Base-by-base conservation (phyloP, 106 monocot species). In the Dioscorea alata region DNA sequence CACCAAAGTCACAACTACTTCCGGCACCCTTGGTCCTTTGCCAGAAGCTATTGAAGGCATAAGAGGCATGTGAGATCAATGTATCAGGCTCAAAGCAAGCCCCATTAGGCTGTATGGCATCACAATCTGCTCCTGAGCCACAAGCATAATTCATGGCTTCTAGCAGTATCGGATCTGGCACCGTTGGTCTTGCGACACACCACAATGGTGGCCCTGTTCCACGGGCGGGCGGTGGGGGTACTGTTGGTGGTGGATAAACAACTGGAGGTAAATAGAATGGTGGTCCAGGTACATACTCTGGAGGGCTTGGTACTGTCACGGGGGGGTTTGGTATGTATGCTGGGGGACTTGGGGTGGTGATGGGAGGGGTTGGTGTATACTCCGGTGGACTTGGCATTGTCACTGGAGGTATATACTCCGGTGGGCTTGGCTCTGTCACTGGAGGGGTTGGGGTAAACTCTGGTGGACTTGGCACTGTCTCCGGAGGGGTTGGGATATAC, bases 61-160 rank as follows among this genome's bases (percentile, higher is more conserved):
- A 86, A 10, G 90, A 90, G 17, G 90, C 86, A 65, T 90, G 90
- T 0, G 85, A 63, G 15, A 90, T 68, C 61, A 81, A 12, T 4
- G 83, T 86, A 33, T 90, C 76, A 10, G 90, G 90, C 68, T 83
- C 63, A 57, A 70, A 90, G 64, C 90, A 90, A 0, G 73, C 48
- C 13, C 90, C 90, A 19, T 64, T 72, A 17, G 80, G 90, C 53
- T 76, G 75, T 50, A 90, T 90, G 15, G 75, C 52, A n/a, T 86
- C 68, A 21, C 90, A 90, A 22, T 90, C 80, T 1, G 90, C 90
- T 2, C 90, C 90, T 0, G 83, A 83, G 5, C 80, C 90, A 20
- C 90, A 90, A 0, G 90, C 90, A 35, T 90, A 90, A 50, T 81
- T 79, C 86, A 90, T 90, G 1, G 90, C 90, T 63, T 90, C 90